Evolutionary conservation across 352 stramenopile species (phyloP), one percentile per base, ranked within the genome.

Genomic region (Halophytophthora polymorphica): DNA sequence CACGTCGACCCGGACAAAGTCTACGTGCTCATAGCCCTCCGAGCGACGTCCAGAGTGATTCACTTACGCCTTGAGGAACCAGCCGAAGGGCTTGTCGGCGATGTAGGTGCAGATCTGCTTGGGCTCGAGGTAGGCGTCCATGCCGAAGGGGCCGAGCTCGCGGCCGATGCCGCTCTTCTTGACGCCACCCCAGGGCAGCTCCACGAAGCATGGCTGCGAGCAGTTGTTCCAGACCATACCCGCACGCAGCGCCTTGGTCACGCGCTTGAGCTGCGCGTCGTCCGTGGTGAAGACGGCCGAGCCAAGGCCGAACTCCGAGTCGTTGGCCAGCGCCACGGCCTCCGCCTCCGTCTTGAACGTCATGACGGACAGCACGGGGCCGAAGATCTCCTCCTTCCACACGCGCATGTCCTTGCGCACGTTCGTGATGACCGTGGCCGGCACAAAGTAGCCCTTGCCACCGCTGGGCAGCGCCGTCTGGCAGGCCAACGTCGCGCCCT

Each of bases 381-480:
- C 87, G 48, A 96, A 96, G 45, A 92, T 90, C 61, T 92, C 82
- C 40, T 84, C 73, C 22, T 53, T 64, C 82, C 79, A 90, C 39
- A 90, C 72, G 21, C 73, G 67, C 61, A 80, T 81, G 48, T 61
- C 44, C 21, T 54, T 40, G 17, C 46, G 50, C 13, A 89, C 67
- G 50, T 71, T 74, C 45, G 65, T 80, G 31, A 92, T 29, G 14
- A 90, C 53, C 11, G 79, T 89, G 25, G 77, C 73, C 21, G 71
- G 57, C 25, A 92, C 74, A 53, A 63, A 92, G 53, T 76, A 89
- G 2, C 80, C 82, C 25, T 31, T 31, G 25, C 25, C 25, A 8
- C 8, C 25, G 25, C 25, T 8, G 25, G 25, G 25, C 4, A 4
- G 25, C 31, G 50, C 63, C 14, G 73, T 53, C 43, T 83, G 60